phyloP scores from a whole-genome alignment of 176 grass and related monocot species.

The Aegilops bicornis region DNA sequence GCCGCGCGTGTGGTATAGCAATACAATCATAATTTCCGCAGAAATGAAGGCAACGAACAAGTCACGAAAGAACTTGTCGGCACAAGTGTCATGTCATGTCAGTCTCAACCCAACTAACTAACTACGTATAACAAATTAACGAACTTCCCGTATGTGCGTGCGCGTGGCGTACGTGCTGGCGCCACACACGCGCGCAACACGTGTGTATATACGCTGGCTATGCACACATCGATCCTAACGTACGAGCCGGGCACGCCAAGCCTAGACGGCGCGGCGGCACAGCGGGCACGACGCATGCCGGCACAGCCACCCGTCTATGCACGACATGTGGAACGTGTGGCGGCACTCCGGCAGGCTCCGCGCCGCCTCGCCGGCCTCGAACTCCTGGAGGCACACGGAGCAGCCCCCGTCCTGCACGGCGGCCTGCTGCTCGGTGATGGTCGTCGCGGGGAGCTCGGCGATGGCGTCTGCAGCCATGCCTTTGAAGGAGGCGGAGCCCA shows the following conservation, averaged over 20 bases:
- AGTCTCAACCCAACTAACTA: conserved; percentile 8
- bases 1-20: background rate
- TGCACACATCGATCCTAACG: background rate
- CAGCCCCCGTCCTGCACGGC: conserved; percentile 38
- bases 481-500: conserved; percentile 10
- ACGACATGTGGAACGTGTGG: conserved; percentile 71
- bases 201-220: background rate
- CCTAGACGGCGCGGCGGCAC: conserved; percentile 52
- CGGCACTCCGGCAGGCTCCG: conserved; percentile 57
- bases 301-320: conserved; percentile 74
- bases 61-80: conserved; percentile 2
- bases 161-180: background rate
- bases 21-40: background rate
- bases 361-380: conserved; percentile 54
- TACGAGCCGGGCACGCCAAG: background rate
- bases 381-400: conserved; percentile 86
- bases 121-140: background rate
- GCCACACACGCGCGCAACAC: background rate
- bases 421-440: conserved; percentile 18
- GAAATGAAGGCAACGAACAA: background rate
- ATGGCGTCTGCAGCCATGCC: conserved; percentile 53
- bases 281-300: conserved; percentile 72
- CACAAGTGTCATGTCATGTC: background rate
- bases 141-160: background rate
- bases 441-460: conserved; percentile 46